phyloP scores from a whole-genome alignment of 257 asterid species.

The Solanum virginianum region DNA sequence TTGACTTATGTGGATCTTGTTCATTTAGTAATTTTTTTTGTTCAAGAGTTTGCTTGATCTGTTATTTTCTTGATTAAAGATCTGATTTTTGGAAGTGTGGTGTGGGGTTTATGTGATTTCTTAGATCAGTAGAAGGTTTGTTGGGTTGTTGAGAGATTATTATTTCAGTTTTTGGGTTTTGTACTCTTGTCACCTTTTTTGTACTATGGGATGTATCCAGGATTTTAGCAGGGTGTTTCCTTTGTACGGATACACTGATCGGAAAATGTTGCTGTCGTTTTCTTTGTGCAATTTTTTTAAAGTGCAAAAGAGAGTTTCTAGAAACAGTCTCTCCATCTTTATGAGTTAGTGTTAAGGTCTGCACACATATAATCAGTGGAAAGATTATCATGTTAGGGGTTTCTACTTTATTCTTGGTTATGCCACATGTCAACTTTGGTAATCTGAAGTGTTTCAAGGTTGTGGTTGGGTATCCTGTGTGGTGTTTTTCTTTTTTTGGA shows the following conservation, averaged over 20 bases:
- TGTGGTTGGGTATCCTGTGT: background rate
- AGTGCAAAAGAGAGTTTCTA: too few relatives aligned
- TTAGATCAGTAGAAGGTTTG: conserved; percentile 7
- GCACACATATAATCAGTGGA: background rate
- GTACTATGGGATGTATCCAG: background rate
- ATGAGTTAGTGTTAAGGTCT: too few relatives aligned
- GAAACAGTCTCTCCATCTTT: too few relatives aligned
- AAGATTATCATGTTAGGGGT: background rate
- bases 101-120: background rate
- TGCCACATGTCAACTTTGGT: background rate
- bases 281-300: background rate
- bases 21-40: background rate
- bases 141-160: background rate
- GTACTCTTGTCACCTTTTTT: background rate
- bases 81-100: conserved; percentile 21
- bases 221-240: background rate
- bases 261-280: background rate
- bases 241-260: background rate
- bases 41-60: conserved; percentile 22
- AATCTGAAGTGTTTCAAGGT: background rate
- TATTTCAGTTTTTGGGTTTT: background rate
- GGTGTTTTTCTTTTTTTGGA: background rate
- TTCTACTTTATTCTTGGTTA: background rate
- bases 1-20: conserved; percentile 3
- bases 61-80: conserved; percentile 19